Evolutionary conservation across 2,329 filamentous ascomycete species (phyloP), one percentile per base, ranked within the genome.

Genomic region (Pestalotiopsis sp.): DNA sequence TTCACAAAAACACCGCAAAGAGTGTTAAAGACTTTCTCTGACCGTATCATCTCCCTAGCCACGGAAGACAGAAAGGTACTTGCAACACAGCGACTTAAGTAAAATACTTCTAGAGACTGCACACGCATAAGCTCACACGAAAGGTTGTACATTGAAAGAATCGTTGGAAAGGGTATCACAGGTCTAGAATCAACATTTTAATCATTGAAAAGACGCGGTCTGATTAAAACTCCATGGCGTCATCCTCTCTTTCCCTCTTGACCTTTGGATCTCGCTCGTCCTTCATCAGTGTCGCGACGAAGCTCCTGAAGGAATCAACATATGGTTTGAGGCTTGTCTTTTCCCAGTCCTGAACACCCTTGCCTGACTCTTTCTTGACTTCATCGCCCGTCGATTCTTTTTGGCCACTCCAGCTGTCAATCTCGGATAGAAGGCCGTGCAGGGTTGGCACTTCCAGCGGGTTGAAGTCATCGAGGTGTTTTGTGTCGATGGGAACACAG

Each of bases 311-410:
- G 73, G 91, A 91, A 68, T 98, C 94, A 44, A 98, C 89, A 77
- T 97, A 98, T 9, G 94, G 94, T 82, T 92, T 97, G 76, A 99
- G 80, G 71, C 93, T 94, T 26, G 96, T 99, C 88, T 98, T 99
- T 81, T 99, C 95, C 90, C 95, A 98, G 77, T 99, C 96, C 72
- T 91, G 88, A 61, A 92, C 75, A 26, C 69, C 70, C 35, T 71
- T 72, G 5, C 59, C 67, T 9, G 9, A 40, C n/a, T 58, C 67
- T n/a, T 69, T 65, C 9, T 60, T 64, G 72, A 73, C 73, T 52
- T 71, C 78, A 39, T 74, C 72, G 52, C 71, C 78, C 38, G 74
- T 72, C 5, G 70, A 76, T 0, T 82, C 82, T 35, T 80, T 78
- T 1, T 79, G 81, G 7, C 77, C 80, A 73, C 89, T 86, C 89